Conservation (phyloP, 2,329 filamentous ascomycete genomes). For the Hypoxylon sp. region DNA sequence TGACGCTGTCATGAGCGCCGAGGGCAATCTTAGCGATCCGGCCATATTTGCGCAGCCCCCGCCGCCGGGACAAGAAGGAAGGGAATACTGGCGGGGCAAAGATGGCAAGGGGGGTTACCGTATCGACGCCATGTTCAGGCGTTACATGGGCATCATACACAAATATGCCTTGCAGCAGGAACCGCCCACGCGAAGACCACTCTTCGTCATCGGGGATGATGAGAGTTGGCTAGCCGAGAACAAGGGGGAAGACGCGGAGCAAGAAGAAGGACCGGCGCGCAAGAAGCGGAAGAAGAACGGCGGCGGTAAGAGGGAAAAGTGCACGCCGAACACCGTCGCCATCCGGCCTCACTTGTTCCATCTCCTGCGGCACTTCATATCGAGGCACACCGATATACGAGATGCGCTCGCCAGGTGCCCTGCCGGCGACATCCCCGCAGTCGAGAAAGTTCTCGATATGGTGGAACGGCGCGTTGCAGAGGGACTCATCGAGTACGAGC, state of each 20-base stretch:
- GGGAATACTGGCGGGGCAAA: slow-evolving; percentile 85
- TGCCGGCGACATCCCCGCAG: slow-evolving; percentile 75
- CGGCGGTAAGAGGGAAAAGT: slow-evolving; percentile 47
- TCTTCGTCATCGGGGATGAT: slow-evolving; percentile 74
- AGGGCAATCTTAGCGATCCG: slow-evolving; percentile 93
- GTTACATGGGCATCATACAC: slow-evolving; percentile 92
- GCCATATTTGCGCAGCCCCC: slow-evolving; percentile 80
- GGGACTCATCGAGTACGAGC: slow-evolving; percentile 73
- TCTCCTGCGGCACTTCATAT: slow-evolving; percentile 82
- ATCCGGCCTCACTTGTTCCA: slow-evolving; percentile 96
- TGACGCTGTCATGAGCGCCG: slow-evolving; percentile 94
- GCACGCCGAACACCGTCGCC: slow-evolving; percentile 70
- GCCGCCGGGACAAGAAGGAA: slow-evolving; percentile 66
- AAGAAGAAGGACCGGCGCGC: slow-evolving; percentile 49
- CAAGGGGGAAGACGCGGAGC: slow-evolving; percentile 54
- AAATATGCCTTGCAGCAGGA: slow-evolving; percentile 72
- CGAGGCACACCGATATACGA: slow-evolving; percentile 81
- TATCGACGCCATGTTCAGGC: slow-evolving; percentile 84
- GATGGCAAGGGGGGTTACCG: slow-evolving; percentile 85
- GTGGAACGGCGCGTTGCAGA: slow-evolving; percentile 78
- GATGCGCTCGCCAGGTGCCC: slow-evolving; percentile 78
- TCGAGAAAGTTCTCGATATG: slow-evolving; percentile 77
- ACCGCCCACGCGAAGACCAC: slow-evolving; percentile 71
- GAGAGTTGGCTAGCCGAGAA: slow-evolving; percentile 54
- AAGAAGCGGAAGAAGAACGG: slow-evolving; percentile 58